A percentile compares a stretch with the other conserved stretches of the same genome.
Conservation (phyloP, 108 stramenopile genomes). For the Skeletonema tropicum region DNA sequence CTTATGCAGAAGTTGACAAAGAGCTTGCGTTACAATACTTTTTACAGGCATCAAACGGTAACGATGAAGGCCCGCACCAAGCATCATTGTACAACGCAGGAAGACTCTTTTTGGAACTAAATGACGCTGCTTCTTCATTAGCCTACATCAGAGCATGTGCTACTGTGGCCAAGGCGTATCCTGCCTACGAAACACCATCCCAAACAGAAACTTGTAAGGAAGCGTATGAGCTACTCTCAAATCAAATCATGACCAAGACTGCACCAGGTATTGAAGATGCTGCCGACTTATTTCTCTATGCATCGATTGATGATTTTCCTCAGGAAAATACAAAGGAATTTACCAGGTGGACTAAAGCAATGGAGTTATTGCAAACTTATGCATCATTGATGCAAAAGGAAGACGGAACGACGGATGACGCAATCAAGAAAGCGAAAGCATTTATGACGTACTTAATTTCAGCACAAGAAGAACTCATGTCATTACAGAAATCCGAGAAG, state of each 20-base stretch:
- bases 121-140: constrained; percentile 25
- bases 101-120: constrained; percentile 40
- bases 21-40: constrained; percentile 43
- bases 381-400: constrained; percentile 20
- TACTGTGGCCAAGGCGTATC: constrained; percentile 12
- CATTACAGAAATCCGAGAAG: constrained; percentile 17
- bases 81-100: constrained; percentile 44
- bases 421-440: constrained; percentile 18
- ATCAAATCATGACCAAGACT: constrained; percentile 16
- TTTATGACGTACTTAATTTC: constrained; percentile 25
- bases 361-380: constrained; percentile 41
- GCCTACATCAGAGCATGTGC: constrained; percentile 44
- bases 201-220: constrained; percentile 31
- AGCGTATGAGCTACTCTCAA: constrained; percentile 29
- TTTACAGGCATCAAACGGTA: constrained; percentile 20
- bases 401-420: constrained; percentile 6
- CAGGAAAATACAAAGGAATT: constrained; percentile 22
- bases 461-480: constrained; percentile 27
- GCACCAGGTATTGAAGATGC: constrained; percentile 39
- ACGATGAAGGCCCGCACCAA: constrained; percentile 39
- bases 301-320: constrained; percentile 36
- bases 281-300: constrained; percentile 35
- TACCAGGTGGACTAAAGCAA: constrained; percentile 16
- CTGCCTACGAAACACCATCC: constrained; percentile 21
- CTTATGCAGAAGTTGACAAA: constrained; percentile 47